phyloP scores from a whole-genome alignment of 345 rosid species.

The Kernera saxatilis region DNA sequence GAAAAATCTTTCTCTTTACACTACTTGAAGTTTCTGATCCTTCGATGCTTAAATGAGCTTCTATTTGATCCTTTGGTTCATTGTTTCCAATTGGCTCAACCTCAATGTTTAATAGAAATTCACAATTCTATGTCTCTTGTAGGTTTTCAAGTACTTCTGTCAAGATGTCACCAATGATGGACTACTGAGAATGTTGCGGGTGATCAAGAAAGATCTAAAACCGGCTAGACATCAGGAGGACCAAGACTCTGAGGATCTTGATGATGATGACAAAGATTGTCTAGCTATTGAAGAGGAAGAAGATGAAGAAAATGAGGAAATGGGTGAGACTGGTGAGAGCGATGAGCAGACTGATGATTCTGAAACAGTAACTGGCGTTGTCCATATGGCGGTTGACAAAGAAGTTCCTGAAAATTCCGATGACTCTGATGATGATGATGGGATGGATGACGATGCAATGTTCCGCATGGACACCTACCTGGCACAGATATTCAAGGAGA shows the following conservation, averaged over 20 bases:
- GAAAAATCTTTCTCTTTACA: not conserved
- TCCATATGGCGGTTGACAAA: constrained; percentile 35
- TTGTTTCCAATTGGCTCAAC: not conserved
- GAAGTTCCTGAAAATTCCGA: constrained; percentile 57
- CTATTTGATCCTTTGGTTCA: not conserved
- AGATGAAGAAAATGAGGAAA: constrained; percentile 73
- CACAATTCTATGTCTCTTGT: constrained; percentile 12
- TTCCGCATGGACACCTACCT: constrained; percentile 90
- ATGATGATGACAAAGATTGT: constrained; percentile 65
- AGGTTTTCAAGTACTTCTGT: constrained; percentile 90
- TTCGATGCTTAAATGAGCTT: not conserved
- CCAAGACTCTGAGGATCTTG: constrained; percentile 51
- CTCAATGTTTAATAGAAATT: not conserved
- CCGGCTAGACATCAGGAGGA: constrained; percentile 70
- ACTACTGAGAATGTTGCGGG: constrained; percentile 73
- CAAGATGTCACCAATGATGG: constrained; percentile 69
- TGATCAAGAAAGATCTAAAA: constrained; percentile 84
- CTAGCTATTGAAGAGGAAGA: constrained; percentile 88
- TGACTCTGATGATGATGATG: constrained; percentile 84
- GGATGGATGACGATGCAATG: constrained; percentile 98
- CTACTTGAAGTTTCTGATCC: not conserved
- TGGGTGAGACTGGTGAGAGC: constrained; percentile 62
- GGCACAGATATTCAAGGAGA: constrained; percentile 86
- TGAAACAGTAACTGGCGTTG: constrained; percentile 47
- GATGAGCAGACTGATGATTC: constrained; percentile 82